Base-by-base conservation (phyloP, 2,329 filamentous ascomycete genomes). In the Fusarium sp. region DNA sequence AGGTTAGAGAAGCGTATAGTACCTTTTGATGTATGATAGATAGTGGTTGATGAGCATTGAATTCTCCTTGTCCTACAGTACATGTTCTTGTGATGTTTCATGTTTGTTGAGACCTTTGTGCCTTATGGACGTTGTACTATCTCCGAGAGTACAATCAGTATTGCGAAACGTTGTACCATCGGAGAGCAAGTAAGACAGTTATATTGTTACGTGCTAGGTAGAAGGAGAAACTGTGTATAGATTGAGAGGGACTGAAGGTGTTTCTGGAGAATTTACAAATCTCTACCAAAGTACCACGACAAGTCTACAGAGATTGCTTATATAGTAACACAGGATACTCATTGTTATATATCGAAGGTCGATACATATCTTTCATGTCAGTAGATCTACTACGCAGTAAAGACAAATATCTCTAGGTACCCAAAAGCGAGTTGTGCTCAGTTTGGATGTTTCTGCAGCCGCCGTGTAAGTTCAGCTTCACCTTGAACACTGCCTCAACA, bases 1-100 rank as follows among this genome's bases (percentile, higher is more conserved):
- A 47, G 53, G 41, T 41, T 54, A 49, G 57, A 57, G 44, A 44
- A 37, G 46, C 31, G 23, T 23, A 58, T 44, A 59, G 16, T 63
- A 26, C 42, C 18, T 40, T 63, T 63, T 37, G 13, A 49, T 70
- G 67, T 71, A 70, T 44, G 60, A 70, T 70, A 70, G 52, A 71
- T 55, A 65, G 46, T 23, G 31, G 45, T 55, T 57, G 50, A 62
- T 45, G 34, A 56, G 28, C n/a, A 62, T 53, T 37, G 55, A 45
- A 56, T 50, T 58, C 37, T 58, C 40, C 58, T 54, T 58, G 44
- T 67, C 41, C 47, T 23, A 44, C 5, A 54, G 13, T 12, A 18
- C 10, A 23, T 8, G 33, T n/a, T 37, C 12, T 44, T 15, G 44
- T 23, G 8, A 26, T 30, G 8, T 26, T 18, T 11, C 38, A 42